Evolutionary conservation across 164 flowering plant species (phyloP).

Genomic region (Liquidambar formosana): DNA sequence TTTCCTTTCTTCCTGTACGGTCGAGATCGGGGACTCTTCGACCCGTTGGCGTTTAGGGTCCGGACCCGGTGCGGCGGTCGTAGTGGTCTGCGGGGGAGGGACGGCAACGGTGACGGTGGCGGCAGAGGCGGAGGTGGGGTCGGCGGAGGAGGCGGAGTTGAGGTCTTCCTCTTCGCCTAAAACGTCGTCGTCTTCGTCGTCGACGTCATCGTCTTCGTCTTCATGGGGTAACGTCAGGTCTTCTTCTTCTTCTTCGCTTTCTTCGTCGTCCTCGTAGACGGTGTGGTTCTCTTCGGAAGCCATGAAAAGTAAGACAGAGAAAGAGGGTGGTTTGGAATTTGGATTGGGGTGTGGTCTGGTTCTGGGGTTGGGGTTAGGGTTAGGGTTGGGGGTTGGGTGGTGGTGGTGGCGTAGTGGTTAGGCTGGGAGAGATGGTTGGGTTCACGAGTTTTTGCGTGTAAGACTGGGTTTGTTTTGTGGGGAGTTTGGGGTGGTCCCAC

Average conservation of each 20-base stretch:
- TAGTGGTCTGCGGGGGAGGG: constrained; percentile 3
- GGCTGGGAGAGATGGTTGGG: neutral
- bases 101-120: constrained; percentile 24
- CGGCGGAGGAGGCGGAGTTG: constrained; percentile 8
- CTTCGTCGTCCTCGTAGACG: constrained; percentile 3
- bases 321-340: too few species aligned
- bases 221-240: neutral
- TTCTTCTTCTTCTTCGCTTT: neutral
- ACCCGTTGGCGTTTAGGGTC: constrained; percentile 25
- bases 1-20: constrained; percentile 26
- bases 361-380: neutral
- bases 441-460: neutral
- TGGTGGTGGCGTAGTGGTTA: neutral
- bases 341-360: too few species aligned
- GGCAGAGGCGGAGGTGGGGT: constrained; percentile 11
- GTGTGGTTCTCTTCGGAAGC: neutral
- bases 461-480: neutral
- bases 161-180: constrained; percentile 13
- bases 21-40: constrained; percentile 5
- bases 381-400: neutral
- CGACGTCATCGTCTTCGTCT: constrained; percentile 26
- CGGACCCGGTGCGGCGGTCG: neutral
- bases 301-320: neutral
- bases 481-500: neutral
- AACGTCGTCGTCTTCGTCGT: constrained; percentile 35